Conservation (phyloP, 257 asterid species). For the Handroanthus guayacan region DNA sequence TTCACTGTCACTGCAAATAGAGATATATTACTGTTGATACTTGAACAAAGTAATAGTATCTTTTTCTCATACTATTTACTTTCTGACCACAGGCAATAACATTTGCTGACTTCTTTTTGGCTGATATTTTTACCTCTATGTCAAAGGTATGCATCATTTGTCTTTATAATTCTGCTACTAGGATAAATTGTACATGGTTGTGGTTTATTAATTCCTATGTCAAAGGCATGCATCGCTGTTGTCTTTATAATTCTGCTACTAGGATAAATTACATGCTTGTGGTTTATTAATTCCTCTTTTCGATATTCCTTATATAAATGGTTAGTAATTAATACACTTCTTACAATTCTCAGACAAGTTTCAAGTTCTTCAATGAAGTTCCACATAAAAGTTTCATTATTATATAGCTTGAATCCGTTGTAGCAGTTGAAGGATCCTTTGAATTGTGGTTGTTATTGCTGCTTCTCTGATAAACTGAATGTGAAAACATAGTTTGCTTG, state of each 20-base stretch:
- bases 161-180: constrained; percentile 23
- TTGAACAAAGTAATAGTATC: background rate
- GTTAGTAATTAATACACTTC: constrained; percentile 18
- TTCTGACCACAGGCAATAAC: constrained; percentile 78
- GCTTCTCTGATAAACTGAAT: background rate
- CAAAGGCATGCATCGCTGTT: background rate
- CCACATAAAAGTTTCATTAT: background rate
- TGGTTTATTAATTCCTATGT: constrained; percentile 24
- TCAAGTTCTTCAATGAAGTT: background rate
- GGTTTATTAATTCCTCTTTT: constrained; percentile 17
- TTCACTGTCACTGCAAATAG: constrained; percentile 1
- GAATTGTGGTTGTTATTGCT: background rate
- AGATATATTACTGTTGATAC: background rate
- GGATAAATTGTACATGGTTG: constrained; percentile 32
- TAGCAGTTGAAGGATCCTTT: constrained; percentile 11
- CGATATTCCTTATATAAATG: constrained; percentile 11
- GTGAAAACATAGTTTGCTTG: background rate
- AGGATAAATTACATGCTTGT: constrained; percentile 30
- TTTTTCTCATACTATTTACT: constrained; percentile 39
- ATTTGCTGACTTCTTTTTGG: constrained; percentile 95
- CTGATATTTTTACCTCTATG: constrained; percentile 97
- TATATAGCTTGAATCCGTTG: background rate
- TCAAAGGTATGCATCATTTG: constrained; percentile 77
- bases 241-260: constrained; percentile 28
- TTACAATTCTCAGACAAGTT: background rate